These are phyloP conservation scores for Ramaria rubella DNA, from an alignment of 768 basidiomycete species.

Conservation along the genomic window DNA sequence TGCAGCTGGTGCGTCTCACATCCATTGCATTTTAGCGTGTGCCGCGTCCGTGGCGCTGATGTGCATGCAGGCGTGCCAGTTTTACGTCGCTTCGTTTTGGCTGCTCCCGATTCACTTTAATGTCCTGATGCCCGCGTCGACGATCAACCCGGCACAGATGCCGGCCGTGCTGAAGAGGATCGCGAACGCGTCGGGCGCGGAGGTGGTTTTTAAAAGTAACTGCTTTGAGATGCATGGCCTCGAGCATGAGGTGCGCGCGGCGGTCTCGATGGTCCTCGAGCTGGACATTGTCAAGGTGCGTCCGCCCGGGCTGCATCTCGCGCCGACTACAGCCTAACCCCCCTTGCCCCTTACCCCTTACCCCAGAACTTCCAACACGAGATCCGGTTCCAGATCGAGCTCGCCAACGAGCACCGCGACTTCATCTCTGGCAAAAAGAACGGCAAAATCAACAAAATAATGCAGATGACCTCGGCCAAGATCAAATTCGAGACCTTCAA, in stretches of 20 bases:
- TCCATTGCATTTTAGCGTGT: neutral
- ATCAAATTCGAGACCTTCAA: slow-evolving; percentile 99
- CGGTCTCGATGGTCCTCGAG: slow-evolving; percentile 81
- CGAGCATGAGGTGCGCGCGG: slow-evolving; percentile 83
- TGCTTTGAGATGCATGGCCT: slow-evolving; percentile 96
- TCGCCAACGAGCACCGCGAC: slow-evolving; percentile 95
- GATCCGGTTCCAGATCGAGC: slow-evolving; percentile 96
- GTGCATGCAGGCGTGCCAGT: slow-evolving; percentile 74
- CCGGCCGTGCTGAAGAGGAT: slow-evolving; percentile 82
- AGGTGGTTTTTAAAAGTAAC: slow-evolving; percentile 95
- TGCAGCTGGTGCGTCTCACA: slow-evolving; percentile 75
- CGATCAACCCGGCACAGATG: slow-evolving; percentile 76
- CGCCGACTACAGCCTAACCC: no score
- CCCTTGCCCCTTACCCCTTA: no score
- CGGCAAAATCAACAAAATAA: slow-evolving; percentile 99
- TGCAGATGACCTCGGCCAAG: slow-evolving; percentile 94
- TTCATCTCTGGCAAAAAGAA: slow-evolving; percentile 99
- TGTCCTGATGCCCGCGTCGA: slow-evolving; percentile 76
- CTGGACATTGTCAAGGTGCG: slow-evolving; percentile 85
- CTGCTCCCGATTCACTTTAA: slow-evolving; percentile 91
- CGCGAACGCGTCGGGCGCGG: slow-evolving; percentile 80
- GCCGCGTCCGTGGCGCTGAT: neutral
- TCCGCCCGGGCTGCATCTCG: slow-evolving; percentile 8
- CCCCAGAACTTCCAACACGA: slow-evolving; percentile 87
- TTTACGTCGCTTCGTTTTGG: slow-evolving; percentile 97